Percentiles rank a stretch among this genome's conserved stretches.
Conservation (phyloP, 768 basidiomycete genomes). For the Tulasnella sp. region DNA sequence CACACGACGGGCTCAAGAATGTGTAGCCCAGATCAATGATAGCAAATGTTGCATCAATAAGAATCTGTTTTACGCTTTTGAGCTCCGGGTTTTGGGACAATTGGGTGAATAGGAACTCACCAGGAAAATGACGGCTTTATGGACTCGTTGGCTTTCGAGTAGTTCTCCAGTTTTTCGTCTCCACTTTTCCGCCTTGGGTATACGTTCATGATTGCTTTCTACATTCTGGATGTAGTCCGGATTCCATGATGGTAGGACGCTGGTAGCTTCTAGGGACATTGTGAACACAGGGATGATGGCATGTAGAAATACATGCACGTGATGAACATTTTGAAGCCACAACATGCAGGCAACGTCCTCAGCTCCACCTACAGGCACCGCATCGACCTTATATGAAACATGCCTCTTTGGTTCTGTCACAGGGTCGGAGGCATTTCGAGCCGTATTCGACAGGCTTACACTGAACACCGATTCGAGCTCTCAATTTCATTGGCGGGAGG, state of each 20-base stretch:
- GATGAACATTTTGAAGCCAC: too few relatives aligned
- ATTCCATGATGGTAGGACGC: too few relatives aligned
- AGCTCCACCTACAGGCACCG: too few relatives aligned
- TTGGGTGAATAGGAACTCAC: constrained; percentile 28
- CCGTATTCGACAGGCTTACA: constrained; percentile 62
- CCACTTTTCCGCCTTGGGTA: too few relatives aligned
- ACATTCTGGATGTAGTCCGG: too few relatives aligned
- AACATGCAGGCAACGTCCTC: too few relatives aligned
- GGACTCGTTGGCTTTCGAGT: constrained; percentile 42
- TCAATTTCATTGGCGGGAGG: constrained; percentile 34
- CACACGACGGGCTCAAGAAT: constrained; percentile 31
- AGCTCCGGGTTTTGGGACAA: constrained; percentile 17
- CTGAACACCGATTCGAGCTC: constrained; percentile 63
- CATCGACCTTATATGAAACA: constrained; percentile 15
- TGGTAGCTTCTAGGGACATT: too few relatives aligned
- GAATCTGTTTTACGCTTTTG: constrained; percentile 24
- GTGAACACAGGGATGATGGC: too few relatives aligned
- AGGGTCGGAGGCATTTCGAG: constrained; percentile 8
- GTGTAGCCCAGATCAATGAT: constrained; percentile 57
- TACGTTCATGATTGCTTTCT: too few relatives aligned
- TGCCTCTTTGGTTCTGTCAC: constrained; percentile 12
- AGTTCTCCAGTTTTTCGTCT: constrained; percentile 29
- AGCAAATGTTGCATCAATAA: constrained; percentile 56
- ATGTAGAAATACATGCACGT: too few relatives aligned
- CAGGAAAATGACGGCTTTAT: constrained; percentile 44